Evolutionary conservation across 768 basidiomycete species (phyloP), one percentile per base, ranked within the genome.

Genomic region (Sporobolomyces phaffii): DNA sequence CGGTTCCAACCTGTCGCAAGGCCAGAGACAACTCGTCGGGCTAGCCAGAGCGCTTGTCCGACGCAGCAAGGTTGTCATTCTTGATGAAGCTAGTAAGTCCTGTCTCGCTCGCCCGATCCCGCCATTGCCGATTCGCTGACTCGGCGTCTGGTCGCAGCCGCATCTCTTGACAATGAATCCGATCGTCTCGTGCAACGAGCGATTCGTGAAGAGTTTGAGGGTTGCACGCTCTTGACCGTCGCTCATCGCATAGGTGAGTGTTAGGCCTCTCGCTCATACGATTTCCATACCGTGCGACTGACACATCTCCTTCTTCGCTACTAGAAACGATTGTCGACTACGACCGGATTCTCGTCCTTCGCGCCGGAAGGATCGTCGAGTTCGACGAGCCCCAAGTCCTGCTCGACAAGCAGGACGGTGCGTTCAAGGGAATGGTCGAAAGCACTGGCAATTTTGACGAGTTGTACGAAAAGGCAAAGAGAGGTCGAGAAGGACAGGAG

Each of bases 1-100:
- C 3, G 67, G 67, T 2, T 59, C 85, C 43, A 94, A 96, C 79
- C 91, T 96, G 77, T 91, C 89, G 1, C 89, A 91, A 69, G 92
- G 93, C 14, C 91, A 96, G 75, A 77, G 90, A 20, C 92, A 97
- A 61, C 73, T 81, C 9, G 64, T 81, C 3, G 73, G 73, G 14
- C 58, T 76, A 5, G 76, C 76, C 20, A 36, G 75, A 18, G 76
- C 74, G n/a, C 61, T 76, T 5, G 65, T 76, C 9, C 53, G 71
- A 31, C 54, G 64, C 20, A 50, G 49, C 29, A 56, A 60, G 40
- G 47, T 71, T 47, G 22, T 74, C 29, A 59, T 72, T 22, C 61
- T 70, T 24, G 70, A 71, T 33, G 68, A 72, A 65, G 76, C 75
- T 2, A 73, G 65, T 67, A 40, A 3, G 65, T 51, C 24, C 2